Percentiles rank a stretch among this genome's conserved stretches.
Evolutionary conservation across 2,329 filamentous ascomycete genomes (phyloP).

Genomic region (Knoxdaviesia proteae): DNA sequence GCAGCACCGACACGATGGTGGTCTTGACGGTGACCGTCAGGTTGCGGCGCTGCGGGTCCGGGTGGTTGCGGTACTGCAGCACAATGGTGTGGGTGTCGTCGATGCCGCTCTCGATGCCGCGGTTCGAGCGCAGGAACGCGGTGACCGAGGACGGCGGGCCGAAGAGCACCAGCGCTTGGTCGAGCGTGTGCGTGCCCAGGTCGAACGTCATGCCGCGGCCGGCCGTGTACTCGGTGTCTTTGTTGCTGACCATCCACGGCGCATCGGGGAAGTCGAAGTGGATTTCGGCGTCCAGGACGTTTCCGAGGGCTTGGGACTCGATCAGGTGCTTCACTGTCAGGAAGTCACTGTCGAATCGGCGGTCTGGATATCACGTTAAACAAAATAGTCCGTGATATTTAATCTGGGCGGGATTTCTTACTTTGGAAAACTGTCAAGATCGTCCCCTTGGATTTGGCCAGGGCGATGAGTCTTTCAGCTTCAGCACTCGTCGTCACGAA

Average conservation of each 20-base stretch:
- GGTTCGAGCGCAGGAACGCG: conserved; percentile 32
- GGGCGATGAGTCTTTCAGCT: conserved; percentile 29
- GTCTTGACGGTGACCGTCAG: conserved; percentile 38
- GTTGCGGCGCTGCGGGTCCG: conserved; percentile 15
- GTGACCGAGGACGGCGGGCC: conserved; percentile 36
- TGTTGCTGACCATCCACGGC: conserved; percentile 15
- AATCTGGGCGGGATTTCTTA: conserved; percentile 10
- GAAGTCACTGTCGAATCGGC: conserved; percentile 33
- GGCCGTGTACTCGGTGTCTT: conserved; percentile 12
- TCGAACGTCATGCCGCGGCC: conserved; percentile 21
- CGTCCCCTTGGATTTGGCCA: conserved; percentile 23
- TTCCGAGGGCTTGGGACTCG: conserved; percentile 29
- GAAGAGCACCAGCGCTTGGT: conserved; percentile 37
- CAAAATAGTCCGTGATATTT: background rate
- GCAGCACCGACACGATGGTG: conserved; percentile 34
- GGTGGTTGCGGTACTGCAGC: conserved; percentile 25
- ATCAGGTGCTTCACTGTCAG: conserved; percentile 35
- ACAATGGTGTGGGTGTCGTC: conserved; percentile 33
- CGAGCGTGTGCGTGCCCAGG: conserved; percentile 37
- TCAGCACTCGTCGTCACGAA: conserved; percentile 38
- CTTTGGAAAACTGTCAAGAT: conserved; percentile 33
- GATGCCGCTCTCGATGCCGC: conserved; percentile 18
- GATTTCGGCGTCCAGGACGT: conserved; percentile 42
- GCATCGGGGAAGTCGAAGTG: conserved; percentile 38
- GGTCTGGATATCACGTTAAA: background rate